Percentiles rank a stretch among this genome's conserved stretches.
These are phyloP conservation scores for Schwanniomyces polymorphus DNA, from an alignment of 805 yeast species.

Conservation along the genomic window DNA sequence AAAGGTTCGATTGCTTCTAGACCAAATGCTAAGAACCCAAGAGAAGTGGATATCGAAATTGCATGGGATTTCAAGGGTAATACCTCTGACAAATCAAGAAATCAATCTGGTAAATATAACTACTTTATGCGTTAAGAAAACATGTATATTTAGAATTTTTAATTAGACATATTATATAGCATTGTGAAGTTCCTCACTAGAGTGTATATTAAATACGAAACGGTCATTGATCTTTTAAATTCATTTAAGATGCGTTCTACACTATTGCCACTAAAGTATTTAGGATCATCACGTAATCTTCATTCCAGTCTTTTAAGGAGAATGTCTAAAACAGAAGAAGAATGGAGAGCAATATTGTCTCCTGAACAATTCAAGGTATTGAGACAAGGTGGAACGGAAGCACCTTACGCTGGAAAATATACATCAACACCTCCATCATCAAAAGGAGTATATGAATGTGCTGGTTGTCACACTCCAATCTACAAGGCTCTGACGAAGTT, in stretches of 20 bases:
- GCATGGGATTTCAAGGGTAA: slow-evolving; percentile 52
- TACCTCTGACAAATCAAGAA: slow-evolving; percentile 49
- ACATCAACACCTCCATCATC: slow-evolving; percentile 47
- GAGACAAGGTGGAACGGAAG: slow-evolving; percentile 72
- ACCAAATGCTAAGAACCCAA: slow-evolving; percentile 77
- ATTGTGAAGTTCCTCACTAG: neutral
- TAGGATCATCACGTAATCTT: neutral
- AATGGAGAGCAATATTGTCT: slow-evolving; percentile 78
- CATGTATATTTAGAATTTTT: slow-evolving; percentile 1
- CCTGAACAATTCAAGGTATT: slow-evolving; percentile 80
- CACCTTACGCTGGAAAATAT: slow-evolving; percentile 66
- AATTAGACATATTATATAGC: neutral
- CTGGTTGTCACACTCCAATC: slow-evolving; percentile 78
- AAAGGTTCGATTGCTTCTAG: slow-evolving; percentile 70
- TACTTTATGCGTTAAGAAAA: slow-evolving; percentile 65
- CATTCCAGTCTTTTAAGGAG: neutral
- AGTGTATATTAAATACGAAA: neutral
- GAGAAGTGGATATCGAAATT: slow-evolving; percentile 86
- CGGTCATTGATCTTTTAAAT: neutral
- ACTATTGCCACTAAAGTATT: neutral
- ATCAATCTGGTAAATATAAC: slow-evolving; percentile 57
- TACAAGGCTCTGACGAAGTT: slow-evolving; percentile 82
- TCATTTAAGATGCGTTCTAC: neutral
- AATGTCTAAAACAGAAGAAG: slow-evolving; percentile 45
- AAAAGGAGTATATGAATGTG: slow-evolving; percentile 76